These are phyloP conservation scores for Boletus rex-veris DNA, from an alignment of 768 basidiomycete species.

Conservation along the genomic window DNA sequence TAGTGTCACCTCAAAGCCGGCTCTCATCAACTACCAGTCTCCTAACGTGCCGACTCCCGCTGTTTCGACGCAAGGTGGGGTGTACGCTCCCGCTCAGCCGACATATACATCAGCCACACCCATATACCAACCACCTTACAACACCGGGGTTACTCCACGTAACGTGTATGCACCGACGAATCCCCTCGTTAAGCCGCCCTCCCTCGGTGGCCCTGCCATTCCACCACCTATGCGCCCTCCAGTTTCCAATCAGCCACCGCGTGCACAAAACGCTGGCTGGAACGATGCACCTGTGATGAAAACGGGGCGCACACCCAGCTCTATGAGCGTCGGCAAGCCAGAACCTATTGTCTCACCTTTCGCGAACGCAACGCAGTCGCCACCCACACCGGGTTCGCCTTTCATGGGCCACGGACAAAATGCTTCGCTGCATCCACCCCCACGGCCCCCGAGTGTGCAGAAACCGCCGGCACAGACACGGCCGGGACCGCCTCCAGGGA, in stretches of 20 bases:
- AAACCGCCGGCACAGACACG: conserved; percentile 37
- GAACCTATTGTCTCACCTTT: conserved; percentile 85
- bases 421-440: conserved; percentile 41
- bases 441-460: conserved; percentile 44
- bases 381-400: conserved; percentile 49
- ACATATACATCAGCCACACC: conserved; percentile 35
- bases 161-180: conserved; percentile 15
- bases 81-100: conserved; percentile 16
- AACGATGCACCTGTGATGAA: conserved; percentile 73
- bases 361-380: conserved; percentile 57
- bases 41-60: conserved; percentile 28
- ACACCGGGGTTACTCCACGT: background rate
- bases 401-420: conserved; percentile 40
- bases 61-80: conserved; percentile 20
- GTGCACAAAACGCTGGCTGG: conserved; percentile 78
- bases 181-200: conserved; percentile 40
- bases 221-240: conserved; percentile 43
- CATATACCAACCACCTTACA: conserved; percentile 9
- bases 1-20: conserved; percentile 15
- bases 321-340: conserved; percentile 49
- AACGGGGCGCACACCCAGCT: conserved; percentile 49
- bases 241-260: conserved; percentile 49
- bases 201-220: conserved; percentile 35
- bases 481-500: conserved; percentile 29
- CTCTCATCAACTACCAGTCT: conserved; percentile 13